Percentiles rank a stretch among this genome's conserved stretches.
Conservation (phyloP, 2,329 filamentous ascomycete genomes). For the Microdochium paspali region DNA sequence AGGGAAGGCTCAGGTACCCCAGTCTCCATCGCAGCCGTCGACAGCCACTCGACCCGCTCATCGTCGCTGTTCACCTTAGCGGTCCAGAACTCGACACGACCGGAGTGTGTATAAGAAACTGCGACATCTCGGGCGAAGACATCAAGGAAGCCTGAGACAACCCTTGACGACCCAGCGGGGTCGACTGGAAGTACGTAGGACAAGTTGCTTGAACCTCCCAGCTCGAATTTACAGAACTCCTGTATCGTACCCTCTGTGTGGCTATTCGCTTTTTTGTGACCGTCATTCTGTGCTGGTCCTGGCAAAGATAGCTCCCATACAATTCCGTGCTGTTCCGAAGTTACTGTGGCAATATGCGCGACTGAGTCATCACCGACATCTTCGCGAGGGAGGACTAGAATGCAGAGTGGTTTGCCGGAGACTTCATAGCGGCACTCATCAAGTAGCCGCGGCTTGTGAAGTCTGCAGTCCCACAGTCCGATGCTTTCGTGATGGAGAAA, state of each 20-base stretch:
- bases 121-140: constrained; percentile 80
- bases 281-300: constrained; percentile 21
- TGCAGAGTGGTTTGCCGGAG: constrained; percentile 65
- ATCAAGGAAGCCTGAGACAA: constrained; percentile 72
- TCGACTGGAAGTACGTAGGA: constrained; percentile 73
- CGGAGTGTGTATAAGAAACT: constrained; percentile 70
- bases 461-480: constrained; percentile 71
- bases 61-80: constrained; percentile 56
- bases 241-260: constrained; percentile 32
- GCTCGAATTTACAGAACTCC: constrained; percentile 63
- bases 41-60: constrained; percentile 67
- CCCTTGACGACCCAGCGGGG: constrained; percentile 65
- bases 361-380: constrained; percentile 46
- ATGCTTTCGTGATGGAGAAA: constrained; percentile 65
- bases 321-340: constrained; percentile 66
- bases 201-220: constrained; percentile 50
- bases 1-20: constrained; percentile 63
- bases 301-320: constrained; percentile 72
- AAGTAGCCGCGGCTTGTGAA: constrained; percentile 47
- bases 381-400: constrained; percentile 61
- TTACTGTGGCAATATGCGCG: constrained; percentile 73
- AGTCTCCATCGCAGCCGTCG: constrained; percentile 74
- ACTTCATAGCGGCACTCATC: constrained; percentile 48
- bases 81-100: constrained; percentile 76
- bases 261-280: constrained; percentile 18